Evolutionary conservation across 306 rosid species (phyloP).

Genomic region (Medicago truncatula): DNA sequence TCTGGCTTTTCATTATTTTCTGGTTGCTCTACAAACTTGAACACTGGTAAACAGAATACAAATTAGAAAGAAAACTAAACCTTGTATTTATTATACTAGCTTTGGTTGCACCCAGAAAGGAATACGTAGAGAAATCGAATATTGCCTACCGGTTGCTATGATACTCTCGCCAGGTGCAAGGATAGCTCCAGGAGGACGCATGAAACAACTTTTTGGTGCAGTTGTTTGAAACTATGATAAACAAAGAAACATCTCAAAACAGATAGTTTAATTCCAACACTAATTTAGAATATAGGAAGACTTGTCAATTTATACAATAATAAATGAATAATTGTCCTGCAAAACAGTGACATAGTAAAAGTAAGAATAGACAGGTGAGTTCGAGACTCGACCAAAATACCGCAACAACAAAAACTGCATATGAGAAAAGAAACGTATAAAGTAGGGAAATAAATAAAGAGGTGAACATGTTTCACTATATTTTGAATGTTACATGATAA

Average conservation of each 20-base stretch:
- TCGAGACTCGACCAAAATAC: conserved; percentile 4
- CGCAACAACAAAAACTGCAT: conserved; percentile 18
- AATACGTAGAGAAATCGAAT: conserved; percentile 5
- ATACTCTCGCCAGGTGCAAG: conserved; percentile 96
- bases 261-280: background rate
- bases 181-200: conserved; percentile 99
- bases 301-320: conserved; percentile 9
- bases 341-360: conserved; percentile 31
- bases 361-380: conserved; percentile 25
- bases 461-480: background rate
- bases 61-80: conserved; percentile 18
- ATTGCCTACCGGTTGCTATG: conserved; percentile 87
- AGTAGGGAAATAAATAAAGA: too few relatives aligned
- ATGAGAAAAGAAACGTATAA: conserved; percentile 8
- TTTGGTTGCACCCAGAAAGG: conserved; percentile 19
- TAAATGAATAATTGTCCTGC: conserved; percentile 10
- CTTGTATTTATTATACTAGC: background rate
- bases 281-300: conserved; percentile 2
- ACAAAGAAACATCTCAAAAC: conserved; percentile 38
- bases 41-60: conserved; percentile 60
- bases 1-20: conserved; percentile 91
- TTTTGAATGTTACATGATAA: background rate
- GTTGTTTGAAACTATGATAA: conserved; percentile 91
- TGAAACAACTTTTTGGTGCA: conserved; percentile 98
- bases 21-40: conserved; percentile 95